Evolutionary conservation across 768 basidiomycete genomes (phyloP), one percentile per base, ranked within the genome.

Genomic region (Phaeotremella fagi): DNA sequence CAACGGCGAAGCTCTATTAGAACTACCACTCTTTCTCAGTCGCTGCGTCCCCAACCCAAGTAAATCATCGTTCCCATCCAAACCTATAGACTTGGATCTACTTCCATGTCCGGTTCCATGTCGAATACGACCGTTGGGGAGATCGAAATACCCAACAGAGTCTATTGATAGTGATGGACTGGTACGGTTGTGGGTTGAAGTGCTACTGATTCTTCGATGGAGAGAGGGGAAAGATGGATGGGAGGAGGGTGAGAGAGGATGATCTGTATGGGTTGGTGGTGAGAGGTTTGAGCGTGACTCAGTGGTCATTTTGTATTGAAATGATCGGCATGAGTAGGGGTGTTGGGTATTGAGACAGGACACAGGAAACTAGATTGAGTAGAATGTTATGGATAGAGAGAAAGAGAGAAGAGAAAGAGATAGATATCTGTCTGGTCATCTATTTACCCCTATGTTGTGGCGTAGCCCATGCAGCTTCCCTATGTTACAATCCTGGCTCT

Each of bases 51-150:
- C 54, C 9, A 60, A 50, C 26, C 59, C 59, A 18, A 60, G 48
- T 22, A 60, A 45, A 24, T 60, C 54, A 12, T 48, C 59, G 22
- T 60, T 54, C 26, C 54, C 56, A 20, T 20, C 22, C 12, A 41
- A 6, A 6, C 38, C 38, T 22, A 20, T 20, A 12, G 7, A 7
- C 18, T 41, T 41, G 7, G 38, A 18, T 14, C 38, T 11, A 7
- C 38, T 20, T 6, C 38, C 38, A 12, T 12, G 38, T 20, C 12
- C 12, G 7, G 38, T 20, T 12, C 22, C 12, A 18, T 41, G 38
- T 12, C 38, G 12, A 22, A 12, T 6, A 12, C 38, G 38, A 41
- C 12, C 31, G 22, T 20, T 7, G 38, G 11, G 38, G 7, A 18
- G 6, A 20, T 41, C 38, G 38, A 41, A 41, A 18, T 41, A 41